A percentile compares a stretch with the other conserved stretches of the same genome.
phyloP scores from a whole-genome alignment of 306 rosid genomes.

The Vigna nakashimae region DNA sequence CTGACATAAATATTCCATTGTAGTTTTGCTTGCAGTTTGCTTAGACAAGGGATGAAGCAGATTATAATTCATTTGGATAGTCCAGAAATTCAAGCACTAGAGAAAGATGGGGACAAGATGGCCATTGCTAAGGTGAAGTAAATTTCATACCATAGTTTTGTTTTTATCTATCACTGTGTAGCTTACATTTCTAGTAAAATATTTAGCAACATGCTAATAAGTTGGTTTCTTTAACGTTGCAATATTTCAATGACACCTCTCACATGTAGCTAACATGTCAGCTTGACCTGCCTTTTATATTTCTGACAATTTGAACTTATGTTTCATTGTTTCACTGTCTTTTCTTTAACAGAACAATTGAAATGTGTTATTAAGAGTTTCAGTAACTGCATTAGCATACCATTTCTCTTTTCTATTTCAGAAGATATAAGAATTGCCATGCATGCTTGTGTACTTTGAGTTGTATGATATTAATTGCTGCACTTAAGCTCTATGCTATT shows the following conservation, averaged over 20 bases:
- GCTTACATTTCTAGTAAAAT: background rate
- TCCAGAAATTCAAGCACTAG: constrained; percentile 15
- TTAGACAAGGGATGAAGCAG: constrained; percentile 17
- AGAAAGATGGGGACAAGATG: constrained; percentile 5
- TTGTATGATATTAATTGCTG: background rate
- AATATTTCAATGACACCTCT: background rate
- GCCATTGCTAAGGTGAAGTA: constrained; percentile 3
- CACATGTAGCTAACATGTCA: background rate
- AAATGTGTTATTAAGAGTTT: background rate
- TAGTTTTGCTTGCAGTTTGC: constrained; percentile 16
- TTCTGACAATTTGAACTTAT: constrained; percentile 14
- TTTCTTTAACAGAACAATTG: constrained; percentile 14
- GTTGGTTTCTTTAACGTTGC: background rate
- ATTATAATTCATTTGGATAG: constrained; percentile 8
- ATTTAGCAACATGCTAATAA: background rate
- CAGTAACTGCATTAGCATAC: background rate
- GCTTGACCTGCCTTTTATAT: background rate
- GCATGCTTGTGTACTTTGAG: background rate
- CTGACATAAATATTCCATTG: background rate
- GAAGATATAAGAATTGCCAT: constrained; percentile 18
- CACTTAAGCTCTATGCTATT: background rate
- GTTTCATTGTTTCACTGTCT: background rate
- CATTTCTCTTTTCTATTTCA: constrained; percentile 9
- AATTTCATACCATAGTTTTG: background rate
- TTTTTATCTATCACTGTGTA: background rate